These are phyloP conservation scores for Alloascoidea africana DNA, from an alignment of 805 yeast species.

Conservation along the genomic window DNA sequence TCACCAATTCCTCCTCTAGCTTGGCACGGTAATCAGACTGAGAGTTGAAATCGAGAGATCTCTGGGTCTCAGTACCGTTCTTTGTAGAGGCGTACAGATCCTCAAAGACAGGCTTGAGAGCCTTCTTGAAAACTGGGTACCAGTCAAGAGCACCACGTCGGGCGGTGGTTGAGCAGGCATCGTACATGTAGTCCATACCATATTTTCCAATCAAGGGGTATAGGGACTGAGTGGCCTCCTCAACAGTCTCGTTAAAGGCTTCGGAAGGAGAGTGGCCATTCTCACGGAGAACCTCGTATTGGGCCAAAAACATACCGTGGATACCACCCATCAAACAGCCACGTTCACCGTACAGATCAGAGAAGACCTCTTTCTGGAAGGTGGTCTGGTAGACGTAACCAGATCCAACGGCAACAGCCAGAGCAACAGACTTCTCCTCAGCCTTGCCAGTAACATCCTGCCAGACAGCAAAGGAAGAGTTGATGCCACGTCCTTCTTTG, in stretches of 20 bases:
- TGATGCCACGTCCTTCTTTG: slow-evolving; percentile 99
- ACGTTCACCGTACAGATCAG: slow-evolving; percentile 99
- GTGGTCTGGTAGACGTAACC: slow-evolving; percentile 99
- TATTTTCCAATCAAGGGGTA: slow-evolving; percentile 98
- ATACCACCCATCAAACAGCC: slow-evolving; percentile 99
- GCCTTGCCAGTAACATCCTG: slow-evolving; percentile 98
- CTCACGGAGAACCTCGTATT: slow-evolving; percentile 98
- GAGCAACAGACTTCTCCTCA: slow-evolving; percentile 96
- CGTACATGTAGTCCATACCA: slow-evolving; percentile 99
- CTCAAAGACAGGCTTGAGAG: slow-evolving; percentile 96
- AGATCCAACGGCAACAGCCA: slow-evolving; percentile 98
- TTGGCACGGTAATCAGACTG: slow-evolving; percentile 95
- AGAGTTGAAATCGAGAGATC: slow-evolving; percentile 97
- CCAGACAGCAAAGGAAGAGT: slow-evolving; percentile 99
- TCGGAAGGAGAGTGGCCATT: slow-evolving; percentile 99
- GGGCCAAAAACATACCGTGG: slow-evolving; percentile 99
- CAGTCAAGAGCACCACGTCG: slow-evolving; percentile 99
- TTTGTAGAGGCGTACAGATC: slow-evolving; percentile 89
- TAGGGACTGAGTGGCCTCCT: slow-evolving; percentile 98
- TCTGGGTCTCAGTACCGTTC: slow-evolving; percentile 94
- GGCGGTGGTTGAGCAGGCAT: slow-evolving; percentile 99
- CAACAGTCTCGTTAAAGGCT: slow-evolving; percentile 99
- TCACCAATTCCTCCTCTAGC: slow-evolving; percentile 84
- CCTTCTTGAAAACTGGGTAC: slow-evolving; percentile 98
- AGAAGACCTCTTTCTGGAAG: slow-evolving; percentile 97